A percentile compares a stretch with the other conserved stretches of the same genome.
Conservation (phyloP, 805 yeast genomes). For the Cyberlindnera saturnus region DNA sequence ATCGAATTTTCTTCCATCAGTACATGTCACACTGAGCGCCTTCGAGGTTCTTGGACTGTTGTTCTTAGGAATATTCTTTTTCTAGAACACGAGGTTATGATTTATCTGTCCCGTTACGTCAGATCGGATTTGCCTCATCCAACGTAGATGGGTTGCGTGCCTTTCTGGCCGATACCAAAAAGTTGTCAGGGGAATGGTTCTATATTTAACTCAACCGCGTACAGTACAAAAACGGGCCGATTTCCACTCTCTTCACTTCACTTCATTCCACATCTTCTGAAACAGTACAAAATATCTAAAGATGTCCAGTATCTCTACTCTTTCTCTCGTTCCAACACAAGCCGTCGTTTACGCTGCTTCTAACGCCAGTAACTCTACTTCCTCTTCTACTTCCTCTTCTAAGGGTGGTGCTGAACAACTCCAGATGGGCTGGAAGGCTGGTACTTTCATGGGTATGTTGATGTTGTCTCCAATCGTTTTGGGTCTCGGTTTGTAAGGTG, state of each 20-base stretch:
- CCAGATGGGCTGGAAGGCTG: constrained; percentile 36
- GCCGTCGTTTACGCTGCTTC: constrained; percentile 18
- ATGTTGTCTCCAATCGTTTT: constrained; percentile 32
- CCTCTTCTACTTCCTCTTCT: constrained; percentile 18
- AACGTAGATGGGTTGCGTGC: no score
- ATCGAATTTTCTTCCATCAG: no score
- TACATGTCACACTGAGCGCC: no score
- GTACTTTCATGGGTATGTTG: constrained; percentile 32
- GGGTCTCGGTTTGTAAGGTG: constrained; percentile 23
- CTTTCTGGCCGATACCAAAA: no score
- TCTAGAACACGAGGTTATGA: no score
- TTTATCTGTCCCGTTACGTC: no score
- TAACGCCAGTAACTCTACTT: constrained; percentile 11
- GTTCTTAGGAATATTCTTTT: no score
- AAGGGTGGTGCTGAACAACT: constrained; percentile 28
- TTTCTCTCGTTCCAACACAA: constrained; percentile 24
- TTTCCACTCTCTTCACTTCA: neutral
- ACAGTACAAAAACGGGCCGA: no score
- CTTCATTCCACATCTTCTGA: neutral
- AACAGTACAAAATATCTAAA: neutral
- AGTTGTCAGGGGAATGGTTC: no score
- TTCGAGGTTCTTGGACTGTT: no score
- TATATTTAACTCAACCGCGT: no score
- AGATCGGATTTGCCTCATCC: no score
- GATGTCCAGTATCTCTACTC: constrained; percentile 14